Evolutionary conservation across 2,329 filamentous ascomycete species (phyloP).

Genomic region (Davidsoniella australis): DNA sequence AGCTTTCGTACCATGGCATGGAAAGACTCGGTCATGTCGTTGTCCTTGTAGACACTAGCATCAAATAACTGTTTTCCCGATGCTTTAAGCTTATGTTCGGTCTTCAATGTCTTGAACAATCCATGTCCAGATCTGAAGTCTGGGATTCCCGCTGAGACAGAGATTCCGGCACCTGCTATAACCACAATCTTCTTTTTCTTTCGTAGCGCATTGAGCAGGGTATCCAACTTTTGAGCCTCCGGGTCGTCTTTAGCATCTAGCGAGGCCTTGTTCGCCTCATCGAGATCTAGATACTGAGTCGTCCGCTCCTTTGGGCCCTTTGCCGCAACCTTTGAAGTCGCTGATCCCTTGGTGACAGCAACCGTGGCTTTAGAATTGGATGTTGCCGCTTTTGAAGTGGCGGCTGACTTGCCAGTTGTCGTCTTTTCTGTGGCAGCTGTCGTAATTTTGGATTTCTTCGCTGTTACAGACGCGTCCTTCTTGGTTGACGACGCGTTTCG

Average conservation of each 20-base stretch:
- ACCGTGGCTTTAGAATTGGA: background rate
- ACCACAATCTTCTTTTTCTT: conserved; percentile 95
- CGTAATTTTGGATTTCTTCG: conserved; percentile 41
- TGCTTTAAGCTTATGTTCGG: conserved; percentile 70
- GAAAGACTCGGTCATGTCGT: conserved; percentile 74
- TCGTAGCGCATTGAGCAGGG: conserved; percentile 56
- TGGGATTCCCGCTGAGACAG: conserved; percentile 88
- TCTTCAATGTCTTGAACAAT: conserved; percentile 70
- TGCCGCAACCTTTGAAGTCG: background rate
- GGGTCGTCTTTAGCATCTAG: conserved; percentile 25
- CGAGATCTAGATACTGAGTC: conserved; percentile 67
- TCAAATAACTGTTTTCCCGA: conserved; percentile 95
- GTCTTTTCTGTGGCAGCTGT: background rate
- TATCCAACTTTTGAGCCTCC: conserved; percentile 44
- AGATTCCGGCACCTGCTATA: conserved; percentile 90
- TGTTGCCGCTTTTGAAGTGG: background rate
- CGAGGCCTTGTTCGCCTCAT: conserved; percentile 17
- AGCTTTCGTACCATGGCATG: conserved; percentile 92
- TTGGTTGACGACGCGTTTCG: conserved; percentile 17
- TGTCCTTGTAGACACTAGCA: conserved; percentile 90
- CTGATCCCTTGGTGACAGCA: background rate
- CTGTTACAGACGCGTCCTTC: conserved; percentile 45
- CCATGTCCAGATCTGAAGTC: conserved; percentile 89
- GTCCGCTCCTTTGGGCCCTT: conserved; percentile 40
- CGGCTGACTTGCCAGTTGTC: background rate